Base-by-base conservation (phyloP, 2,329 filamentous ascomycete species). In the Chaetomiaceae sp. region DNA sequence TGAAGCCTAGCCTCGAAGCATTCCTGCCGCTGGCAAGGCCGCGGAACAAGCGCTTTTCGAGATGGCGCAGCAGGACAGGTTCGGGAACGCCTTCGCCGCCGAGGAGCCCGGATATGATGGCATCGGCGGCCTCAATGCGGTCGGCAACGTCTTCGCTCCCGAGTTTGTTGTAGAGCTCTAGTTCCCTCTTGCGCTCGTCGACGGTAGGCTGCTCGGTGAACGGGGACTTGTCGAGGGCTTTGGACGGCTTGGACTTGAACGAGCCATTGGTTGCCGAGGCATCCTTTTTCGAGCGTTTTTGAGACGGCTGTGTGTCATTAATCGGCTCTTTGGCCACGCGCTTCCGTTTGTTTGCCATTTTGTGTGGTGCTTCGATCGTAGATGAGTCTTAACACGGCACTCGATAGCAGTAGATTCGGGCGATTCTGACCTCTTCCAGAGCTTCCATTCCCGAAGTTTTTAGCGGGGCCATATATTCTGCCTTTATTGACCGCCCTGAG, bases 21-120 rank as follows among this genome's bases (percentile, higher is more conserved):
- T 96, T 96, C 53, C 90, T 85, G 51, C 90, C 87, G 68, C 91
- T 96, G 57, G 91, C 91, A 17, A 97, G 82, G 37, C 94, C 94
- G 51, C 89, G 84, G 68, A 96, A 89, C 34, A 99, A 76, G 23
- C 87, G 80, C 65, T 81, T 81, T 59, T 83, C 80, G 27, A 86
- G 71, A 61, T 86, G 83, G 54, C 81, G 73, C 60, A 76, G 68
- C 14, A 86, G 71, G 2, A 81, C 77, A 1, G 71, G 62, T 65
- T 85, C 81, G 3, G 75, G 59, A 3, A 77, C 78, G 29, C 72
- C 53, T 71, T 19, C 79, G 69, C 39, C 71, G 73, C 68, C 75
- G 1, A 85, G 65, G 1, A 86, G 73, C 7, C 77, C 77, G 0
- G 78, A 78, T 6, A 85, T 69, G 29, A 85, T 79, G 20, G 76